Evolutionary conservation across 768 basidiomycete genomes (phyloP), one percentile per base, ranked within the genome.

Genomic region (Leccinum fibrillosum): DNA sequence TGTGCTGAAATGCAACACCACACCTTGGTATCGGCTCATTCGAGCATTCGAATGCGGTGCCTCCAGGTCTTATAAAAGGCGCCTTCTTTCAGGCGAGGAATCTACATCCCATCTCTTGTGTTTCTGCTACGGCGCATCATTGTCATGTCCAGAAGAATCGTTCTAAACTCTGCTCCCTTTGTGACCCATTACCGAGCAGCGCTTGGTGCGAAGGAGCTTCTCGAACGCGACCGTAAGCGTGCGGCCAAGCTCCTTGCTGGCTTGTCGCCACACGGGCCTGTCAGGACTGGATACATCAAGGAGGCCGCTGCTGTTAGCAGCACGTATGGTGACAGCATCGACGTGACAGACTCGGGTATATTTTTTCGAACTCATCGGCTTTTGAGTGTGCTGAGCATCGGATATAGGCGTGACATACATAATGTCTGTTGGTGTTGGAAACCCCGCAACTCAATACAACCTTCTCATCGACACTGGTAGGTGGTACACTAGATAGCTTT

Each of bases 381-480:
- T 15, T 26, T 5, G 34, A 53, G 12, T 32, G 34, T 39, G 23
- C 34, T 54, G 49, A 69, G 1, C 54, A 25, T 21, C 17, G 48
- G 13, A 19, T 26, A n/a, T 56, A 66, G 77, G 74, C 54, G 82
- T 86, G 10, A 82, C 80, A 15, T 86, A 86, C 67, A 81, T 79
- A 8, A 72, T 77, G 58, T 64, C 76, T 15, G 79, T 86, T 44
- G 78, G 78, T 50, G 76, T 88, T 21, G 84, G 84, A 8, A 73
- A 64, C 49, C 83, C 83, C 6, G 64, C 81, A 2, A 80, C 79
- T 5, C 60, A 75, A 51, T 84, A 77, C 65, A 79, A 69, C 2
- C 78, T 87, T 42, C 75, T 86, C 50, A 83, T 85, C 32, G 84
- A 86, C 56, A 86, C 82, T 1, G 82, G 84, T 78, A 58, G 25